These are phyloP conservation scores for Solidago caesia DNA, from an alignment of 129 eudicot species.

Conservation along the genomic window DNA sequence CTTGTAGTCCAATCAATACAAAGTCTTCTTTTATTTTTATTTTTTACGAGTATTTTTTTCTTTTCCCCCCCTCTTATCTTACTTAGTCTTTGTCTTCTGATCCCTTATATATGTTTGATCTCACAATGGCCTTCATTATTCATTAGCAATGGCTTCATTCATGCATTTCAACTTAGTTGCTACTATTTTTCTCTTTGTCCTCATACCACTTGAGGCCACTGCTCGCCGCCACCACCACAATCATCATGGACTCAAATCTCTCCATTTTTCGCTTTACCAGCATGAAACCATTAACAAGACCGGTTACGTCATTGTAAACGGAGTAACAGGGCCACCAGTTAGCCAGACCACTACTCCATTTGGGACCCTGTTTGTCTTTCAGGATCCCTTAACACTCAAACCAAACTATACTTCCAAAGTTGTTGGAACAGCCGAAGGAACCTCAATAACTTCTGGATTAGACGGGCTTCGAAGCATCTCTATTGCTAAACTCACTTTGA, in stretches of 20 bases:
- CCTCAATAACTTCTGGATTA: constrained; percentile 46
- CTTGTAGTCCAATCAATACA: constrained; percentile 7
- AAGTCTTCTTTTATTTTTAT: background rate
- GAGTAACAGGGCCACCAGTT: constrained; percentile 42
- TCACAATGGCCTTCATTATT: background rate
- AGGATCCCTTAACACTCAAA: constrained; percentile 50
- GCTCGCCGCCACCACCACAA: constrained; percentile 36
- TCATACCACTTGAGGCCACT: constrained; percentile 34
- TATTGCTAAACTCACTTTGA: constrained; percentile 37
- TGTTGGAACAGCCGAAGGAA: constrained; percentile 44
- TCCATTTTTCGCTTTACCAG: constrained; percentile 49
- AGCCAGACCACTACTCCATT: constrained; percentile 52
- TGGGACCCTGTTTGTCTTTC: constrained; percentile 49
- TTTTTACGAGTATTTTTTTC: too few relatives aligned
- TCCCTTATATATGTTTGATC: constrained; percentile 22
- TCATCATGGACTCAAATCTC: constrained; percentile 40
- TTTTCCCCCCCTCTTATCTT: constrained; percentile 6
- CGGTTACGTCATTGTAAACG: constrained; percentile 41
- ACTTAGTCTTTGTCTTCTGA: background rate
- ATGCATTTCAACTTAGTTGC: constrained; percentile 26
- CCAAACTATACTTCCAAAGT: constrained; percentile 39
- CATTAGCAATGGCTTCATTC: constrained; percentile 27
- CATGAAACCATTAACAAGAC: constrained; percentile 61
- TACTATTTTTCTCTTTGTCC: constrained; percentile 24
- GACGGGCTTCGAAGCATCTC: constrained; percentile 55